Evolutionary conservation across 108 stramenopile species (phyloP).

Genomic region (Hondaea fermentalgiana): DNA sequence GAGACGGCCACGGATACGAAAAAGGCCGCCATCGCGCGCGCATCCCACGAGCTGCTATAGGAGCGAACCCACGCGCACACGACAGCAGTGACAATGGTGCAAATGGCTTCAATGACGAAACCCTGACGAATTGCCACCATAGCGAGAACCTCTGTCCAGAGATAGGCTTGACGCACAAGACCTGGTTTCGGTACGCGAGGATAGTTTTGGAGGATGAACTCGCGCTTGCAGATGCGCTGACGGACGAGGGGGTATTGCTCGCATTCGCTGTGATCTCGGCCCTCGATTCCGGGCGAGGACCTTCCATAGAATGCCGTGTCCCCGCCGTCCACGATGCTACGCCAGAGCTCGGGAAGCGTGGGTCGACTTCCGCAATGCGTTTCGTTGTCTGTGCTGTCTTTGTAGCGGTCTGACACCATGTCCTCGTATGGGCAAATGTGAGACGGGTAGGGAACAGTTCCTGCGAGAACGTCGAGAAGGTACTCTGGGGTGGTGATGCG

Average conservation of each 20-base stretch:
- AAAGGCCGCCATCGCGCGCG: background rate
- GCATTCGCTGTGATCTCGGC: background rate
- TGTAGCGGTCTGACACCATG: background rate
- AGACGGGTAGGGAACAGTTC: background rate
- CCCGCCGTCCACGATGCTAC: background rate
- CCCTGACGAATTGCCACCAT: background rate
- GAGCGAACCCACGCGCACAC: slow-evolving; percentile 7
- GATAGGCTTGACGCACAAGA: background rate
- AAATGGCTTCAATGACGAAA: background rate
- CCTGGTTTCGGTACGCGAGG: background rate
- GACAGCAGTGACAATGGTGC: background rate
- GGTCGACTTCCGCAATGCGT: background rate
- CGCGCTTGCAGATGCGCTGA: background rate
- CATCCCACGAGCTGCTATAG: background rate
- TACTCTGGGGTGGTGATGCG: background rate
- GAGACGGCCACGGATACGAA: background rate
- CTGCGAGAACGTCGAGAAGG: background rate
- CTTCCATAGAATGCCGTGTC: background rate
- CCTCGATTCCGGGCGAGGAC: background rate
- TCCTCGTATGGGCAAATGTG: background rate
- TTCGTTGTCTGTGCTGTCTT: background rate
- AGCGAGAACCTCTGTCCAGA: background rate
- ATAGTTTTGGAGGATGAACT: background rate
- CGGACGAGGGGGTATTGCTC: background rate
- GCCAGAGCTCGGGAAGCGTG: background rate